These are phyloP conservation scores for Quaeritorhiza haematococci DNA, from an alignment of 371 early-diverging fungal species.

Conservation along the genomic window DNA sequence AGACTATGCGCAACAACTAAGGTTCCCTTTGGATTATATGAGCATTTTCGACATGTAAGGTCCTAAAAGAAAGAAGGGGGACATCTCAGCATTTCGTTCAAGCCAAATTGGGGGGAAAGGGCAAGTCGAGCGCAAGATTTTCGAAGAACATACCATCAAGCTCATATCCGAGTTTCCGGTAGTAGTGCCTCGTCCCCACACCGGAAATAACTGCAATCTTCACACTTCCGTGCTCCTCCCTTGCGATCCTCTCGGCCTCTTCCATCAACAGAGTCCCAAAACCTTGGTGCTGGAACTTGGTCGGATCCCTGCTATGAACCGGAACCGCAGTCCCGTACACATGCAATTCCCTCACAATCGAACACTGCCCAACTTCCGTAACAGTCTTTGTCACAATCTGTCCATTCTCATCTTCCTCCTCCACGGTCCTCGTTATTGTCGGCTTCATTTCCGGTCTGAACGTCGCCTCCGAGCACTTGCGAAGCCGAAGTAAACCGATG, in stretches of 20 bases:
- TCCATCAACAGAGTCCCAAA: slow-evolving; percentile 98
- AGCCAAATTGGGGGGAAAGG: background rate
- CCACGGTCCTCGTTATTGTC: background rate
- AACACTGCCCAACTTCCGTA: slow-evolving; percentile 62
- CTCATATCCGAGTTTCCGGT: slow-evolving; percentile 96
- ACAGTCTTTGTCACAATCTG: slow-evolving; percentile 5
- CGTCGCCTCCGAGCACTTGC: slow-evolving; percentile 88
- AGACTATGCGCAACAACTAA: too few species aligned
- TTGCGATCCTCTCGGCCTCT: slow-evolving; percentile 98
- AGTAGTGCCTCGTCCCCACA: slow-evolving; percentile 98
- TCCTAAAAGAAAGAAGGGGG: slow-evolving; percentile 12
- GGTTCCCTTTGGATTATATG: too few species aligned
- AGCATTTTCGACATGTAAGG: slow-evolving; percentile 25
- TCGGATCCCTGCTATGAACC: slow-evolving; percentile 92
- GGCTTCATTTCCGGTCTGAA: slow-evolving; percentile 88
- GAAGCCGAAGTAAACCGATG: slow-evolving; percentile 93
- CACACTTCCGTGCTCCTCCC: slow-evolving; percentile 94
- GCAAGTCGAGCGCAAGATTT: slow-evolving; percentile 6
- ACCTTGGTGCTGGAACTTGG: slow-evolving; percentile 99
- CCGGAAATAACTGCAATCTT: slow-evolving; percentile 98
- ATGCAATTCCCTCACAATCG: slow-evolving; percentile 98
- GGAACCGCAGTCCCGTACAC: slow-evolving; percentile 99
- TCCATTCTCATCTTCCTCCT: background rate
- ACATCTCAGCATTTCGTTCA: background rate
- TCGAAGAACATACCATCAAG: slow-evolving; percentile 66